Percentiles rank a stretch among this genome's conserved stretches.
Conservation (phyloP, 2,329 filamentous ascomycete species). For the Metarhizium guizhouense region DNA sequence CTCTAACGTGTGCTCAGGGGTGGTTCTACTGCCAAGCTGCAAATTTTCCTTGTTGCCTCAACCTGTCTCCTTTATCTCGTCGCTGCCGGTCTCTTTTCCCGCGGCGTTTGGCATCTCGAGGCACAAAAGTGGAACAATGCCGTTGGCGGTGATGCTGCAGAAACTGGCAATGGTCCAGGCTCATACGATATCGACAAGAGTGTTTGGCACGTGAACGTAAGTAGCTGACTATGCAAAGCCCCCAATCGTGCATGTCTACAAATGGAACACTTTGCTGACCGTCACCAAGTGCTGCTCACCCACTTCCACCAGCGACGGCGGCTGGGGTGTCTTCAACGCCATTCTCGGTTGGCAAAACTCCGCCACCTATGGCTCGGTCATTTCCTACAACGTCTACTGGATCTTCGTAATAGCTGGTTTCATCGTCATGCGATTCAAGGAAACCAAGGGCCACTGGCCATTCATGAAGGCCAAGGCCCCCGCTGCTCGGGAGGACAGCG, state of each 20-base stretch:
- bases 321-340: slow-evolving; percentile 83
- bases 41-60: slow-evolving; percentile 72
- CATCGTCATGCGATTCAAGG: slow-evolving; percentile 55
- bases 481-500: slow-evolving; percentile 10
- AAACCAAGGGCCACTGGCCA: slow-evolving; percentile 44
- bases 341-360: slow-evolving; percentile 84
- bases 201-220: slow-evolving; percentile 75
- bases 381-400: slow-evolving; percentile 88
- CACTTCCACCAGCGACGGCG: slow-evolving; percentile 56
- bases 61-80: slow-evolving; percentile 81
- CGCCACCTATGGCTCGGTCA: slow-evolving; percentile 77
- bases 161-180: slow-evolving; percentile 52
- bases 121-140: slow-evolving; percentile 58
- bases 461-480: slow-evolving; percentile 27
- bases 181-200: slow-evolving; percentile 71
- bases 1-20: slow-evolving; percentile 19
- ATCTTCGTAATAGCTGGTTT: slow-evolving; percentile 64
- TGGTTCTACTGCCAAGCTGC: slow-evolving; percentile 36
- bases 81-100: slow-evolving; percentile 72
- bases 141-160: slow-evolving; percentile 47
- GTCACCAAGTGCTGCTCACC: slow-evolving; percentile 65
- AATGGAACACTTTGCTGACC: neutral
- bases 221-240: slow-evolving; percentile 17
- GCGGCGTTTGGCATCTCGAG: slow-evolving; percentile 67
- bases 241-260: neutral